Evolutionary conservation across 345 rosid species (phyloP), one percentile per base, ranked within the genome.

Genomic region (Melaleuca quinquenervia): DNA sequence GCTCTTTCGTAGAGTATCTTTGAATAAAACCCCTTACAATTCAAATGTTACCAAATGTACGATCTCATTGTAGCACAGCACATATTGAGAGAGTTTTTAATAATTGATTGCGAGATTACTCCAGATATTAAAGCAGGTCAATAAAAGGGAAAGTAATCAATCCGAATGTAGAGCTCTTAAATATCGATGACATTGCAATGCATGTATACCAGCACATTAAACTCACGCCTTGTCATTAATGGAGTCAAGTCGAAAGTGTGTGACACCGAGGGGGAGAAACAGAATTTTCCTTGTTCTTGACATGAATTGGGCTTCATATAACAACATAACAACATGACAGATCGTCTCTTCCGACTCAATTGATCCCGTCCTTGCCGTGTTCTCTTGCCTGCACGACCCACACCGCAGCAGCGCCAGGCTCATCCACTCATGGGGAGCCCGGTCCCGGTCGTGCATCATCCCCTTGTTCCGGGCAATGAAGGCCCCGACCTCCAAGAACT

Each of bases 361-460:
- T 97, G 41, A 96, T 96, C 27, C 82, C 20, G 82, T 88, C 83
- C 87, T 94, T 96, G 87, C 91, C 78, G 93, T 84, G 60, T 92
- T 93, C 18, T 91, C 94, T 49, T 91, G 94, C 14, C 88, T 87
- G 60, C 98, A 96, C 6, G 83, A 83, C 85, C 53, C 86, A 85
- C 98, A 97, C 10, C 82, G 85, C 11, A 84, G 90, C 85, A 91
- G 74, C 36, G 44, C 85, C 5, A 98, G 98, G 51, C 52, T 90
- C 87, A 82, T 85, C 99, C 99, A 96, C 8, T 18, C 84, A 16
- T 56, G 6, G 1, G 95, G 96, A 11, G 99, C n/a, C n/a, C n/a
- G n/a, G n/a, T n/a, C 99, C 82, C 99, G 84, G 6, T 96, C 91
- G 82, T 93, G 93, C 98, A 96, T 94, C 1, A 62, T 8, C 14